These are phyloP conservation scores for Solanum neorickii DNA, from an alignment of 257 asterid genomes.

Conservation along the genomic window DNA sequence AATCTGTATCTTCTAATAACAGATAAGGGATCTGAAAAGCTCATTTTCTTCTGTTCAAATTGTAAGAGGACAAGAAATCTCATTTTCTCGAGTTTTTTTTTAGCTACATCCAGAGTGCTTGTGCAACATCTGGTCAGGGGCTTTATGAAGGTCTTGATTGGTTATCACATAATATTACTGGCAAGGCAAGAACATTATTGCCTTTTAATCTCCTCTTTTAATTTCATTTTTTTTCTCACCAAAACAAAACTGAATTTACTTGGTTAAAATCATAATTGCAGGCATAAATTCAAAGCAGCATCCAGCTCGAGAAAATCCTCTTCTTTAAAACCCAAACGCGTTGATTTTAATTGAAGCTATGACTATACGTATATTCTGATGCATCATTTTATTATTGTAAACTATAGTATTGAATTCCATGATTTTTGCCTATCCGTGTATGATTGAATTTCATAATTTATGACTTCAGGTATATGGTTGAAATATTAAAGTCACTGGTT, in stretches of 20 bases:
- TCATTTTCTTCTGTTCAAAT: neutral
- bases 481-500: neutral
- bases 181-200: conserved; percentile 12
- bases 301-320: neutral
- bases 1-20: neutral
- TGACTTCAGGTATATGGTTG: neutral
- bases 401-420: neutral
- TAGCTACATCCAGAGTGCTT: conserved; percentile 36
- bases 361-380: neutral
- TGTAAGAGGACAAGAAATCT: neutral
- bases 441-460: neutral
- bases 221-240: neutral
- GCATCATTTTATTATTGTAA: neutral
- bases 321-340: neutral
- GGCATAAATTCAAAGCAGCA: conserved; percentile 1
- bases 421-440: neutral
- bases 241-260: neutral
- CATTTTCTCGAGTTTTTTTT: neutral
- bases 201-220: neutral
- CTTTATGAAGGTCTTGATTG: conserved; percentile 50
- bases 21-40: neutral
- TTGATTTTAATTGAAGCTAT: neutral
- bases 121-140: conserved; percentile 43
- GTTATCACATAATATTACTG: conserved; percentile 26
- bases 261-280: neutral